Evolutionary conservation across 2,329 filamentous ascomycete genomes (phyloP).

Genomic region (Phyllosticta capitalensis): DNA sequence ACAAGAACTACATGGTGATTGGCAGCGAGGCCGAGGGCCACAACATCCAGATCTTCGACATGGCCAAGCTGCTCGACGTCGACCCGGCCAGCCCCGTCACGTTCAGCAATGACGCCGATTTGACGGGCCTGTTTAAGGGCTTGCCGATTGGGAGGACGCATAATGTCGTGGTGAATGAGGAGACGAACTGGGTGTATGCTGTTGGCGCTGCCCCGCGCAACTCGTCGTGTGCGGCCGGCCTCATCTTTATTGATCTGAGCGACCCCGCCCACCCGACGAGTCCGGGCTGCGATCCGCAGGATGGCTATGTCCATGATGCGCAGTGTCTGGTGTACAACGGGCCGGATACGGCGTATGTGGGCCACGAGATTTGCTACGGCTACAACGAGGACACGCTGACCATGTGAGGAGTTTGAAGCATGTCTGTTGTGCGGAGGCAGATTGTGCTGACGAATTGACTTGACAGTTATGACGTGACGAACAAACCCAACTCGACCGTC

Average conservation of each 20-base stretch:
- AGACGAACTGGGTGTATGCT: constrained; percentile 29
- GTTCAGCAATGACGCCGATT: constrained; percentile 25
- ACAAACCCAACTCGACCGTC: constrained; percentile 38
- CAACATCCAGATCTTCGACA: constrained; percentile 54
- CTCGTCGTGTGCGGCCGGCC: constrained; percentile 39
- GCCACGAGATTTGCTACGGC: constrained; percentile 47
- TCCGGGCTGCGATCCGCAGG: constrained; percentile 45
- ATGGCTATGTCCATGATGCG: constrained; percentile 54
- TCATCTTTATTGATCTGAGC: constrained; percentile 51
- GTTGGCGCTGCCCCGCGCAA: constrained; percentile 27
- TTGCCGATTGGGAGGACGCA: constrained; percentile 28
- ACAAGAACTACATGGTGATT: constrained; percentile 35
- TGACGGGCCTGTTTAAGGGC: constrained; percentile 24
- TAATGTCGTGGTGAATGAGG: constrained; percentile 30
- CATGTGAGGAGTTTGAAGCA: constrained; percentile 20
- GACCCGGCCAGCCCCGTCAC: constrained; percentile 26
- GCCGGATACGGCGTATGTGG: constrained; percentile 39
- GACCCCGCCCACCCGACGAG: constrained; percentile 44
- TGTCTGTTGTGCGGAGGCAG: neutral
- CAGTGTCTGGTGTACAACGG: constrained; percentile 50
- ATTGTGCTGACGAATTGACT: neutral
- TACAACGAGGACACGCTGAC: constrained; percentile 46
- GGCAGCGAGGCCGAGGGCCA: constrained; percentile 35
- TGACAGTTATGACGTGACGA: constrained; percentile 40
- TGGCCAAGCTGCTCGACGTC: constrained; percentile 38